Base-by-base conservation (phyloP, 2,329 filamentous ascomycete genomes). In the Alternaria gansuensis region DNA sequence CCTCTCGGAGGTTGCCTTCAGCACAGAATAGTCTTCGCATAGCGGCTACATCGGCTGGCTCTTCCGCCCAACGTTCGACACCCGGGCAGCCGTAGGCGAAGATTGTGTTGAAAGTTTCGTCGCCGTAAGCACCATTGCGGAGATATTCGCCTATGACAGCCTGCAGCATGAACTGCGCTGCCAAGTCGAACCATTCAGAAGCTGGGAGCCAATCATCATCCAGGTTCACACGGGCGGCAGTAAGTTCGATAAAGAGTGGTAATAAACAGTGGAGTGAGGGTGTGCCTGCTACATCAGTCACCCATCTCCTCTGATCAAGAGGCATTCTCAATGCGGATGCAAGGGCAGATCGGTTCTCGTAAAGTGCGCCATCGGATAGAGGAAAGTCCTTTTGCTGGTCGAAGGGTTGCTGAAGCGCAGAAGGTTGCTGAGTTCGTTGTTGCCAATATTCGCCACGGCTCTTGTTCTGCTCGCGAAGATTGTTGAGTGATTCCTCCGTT, bases 161-260 rank as follows among this genome's bases (percentile, higher is more conserved):
- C 58, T 85, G 82, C 8, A 82, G 65, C 77, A 85, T 82, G 57
- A 83, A 82, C 14, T 79, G 75, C 0, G 75, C 79, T 0, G 80
- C 77, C 9, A 84, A 68, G 23, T 81, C 73, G 64, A 82, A 79
- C 79, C 82, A 84, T 10, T 76, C 70, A 6, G 70, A 63, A 5
- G 70, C 76, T 4, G 79, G 72, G 5, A 65, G 55, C 65, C 73
- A 77, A 37, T 77, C 72, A 28, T 71, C 72, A 39, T 62, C 68
- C 17, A 75, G 63, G 14, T 64, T 59, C 9, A 69, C 60, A 34
- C 80, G 75, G 6, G 75, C 68, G 3, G 77, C 75, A 17, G 82
- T 83, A 88, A 86, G 72, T 28, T 77, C 71, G 64, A 85, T 77
- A 68, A 86, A 85, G 4, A 80, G 70, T 2, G 82, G 77, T 2